Percentiles rank a stretch among this genome's conserved stretches.
Evolutionary conservation across 331 rosid genomes (phyloP).

Genomic region (Ulmus americana): DNA sequence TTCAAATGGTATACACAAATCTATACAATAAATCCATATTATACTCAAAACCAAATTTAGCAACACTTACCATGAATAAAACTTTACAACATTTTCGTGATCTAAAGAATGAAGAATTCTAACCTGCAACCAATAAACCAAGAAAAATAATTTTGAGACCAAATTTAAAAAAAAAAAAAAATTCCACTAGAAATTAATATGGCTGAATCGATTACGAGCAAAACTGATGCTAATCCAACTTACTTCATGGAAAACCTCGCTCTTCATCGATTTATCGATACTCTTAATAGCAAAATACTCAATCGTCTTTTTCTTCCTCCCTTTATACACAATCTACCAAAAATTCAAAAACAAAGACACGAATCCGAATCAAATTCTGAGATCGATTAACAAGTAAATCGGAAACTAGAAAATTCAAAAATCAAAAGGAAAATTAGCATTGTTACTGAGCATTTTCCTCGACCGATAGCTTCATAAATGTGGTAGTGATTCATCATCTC

Average conservation of each 20-base stretch:
- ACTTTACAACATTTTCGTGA: constrained; percentile 70
- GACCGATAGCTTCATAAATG: constrained; percentile 80
- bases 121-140: constrained; percentile 47
- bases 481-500: constrained; percentile 52
- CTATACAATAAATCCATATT: not conserved
- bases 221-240: constrained; percentile 13
- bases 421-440: constrained; percentile 6
- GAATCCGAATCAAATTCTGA: not conserved
- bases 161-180: not conserved
- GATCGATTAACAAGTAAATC: not conserved
- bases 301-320: constrained; percentile 93
- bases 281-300: constrained; percentile 93
- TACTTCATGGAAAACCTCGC: constrained; percentile 90
- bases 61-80: constrained; percentile 63
- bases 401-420: not conserved
- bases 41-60: not conserved
- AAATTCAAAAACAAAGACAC: constrained; percentile 4
- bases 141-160: not conserved
- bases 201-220: too few species aligned
- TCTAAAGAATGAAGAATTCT: constrained; percentile 79
- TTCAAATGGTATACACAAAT: not conserved
- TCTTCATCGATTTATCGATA: constrained; percentile 83
- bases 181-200: too few species aligned
- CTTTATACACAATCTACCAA: constrained; percentile 83
- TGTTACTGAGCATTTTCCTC: constrained; percentile 67